A percentile compares a stretch with the other conserved stretches of the same genome.
Conservation (phyloP, 345 rosid genomes). For the Gossypium thurberi region DNA sequence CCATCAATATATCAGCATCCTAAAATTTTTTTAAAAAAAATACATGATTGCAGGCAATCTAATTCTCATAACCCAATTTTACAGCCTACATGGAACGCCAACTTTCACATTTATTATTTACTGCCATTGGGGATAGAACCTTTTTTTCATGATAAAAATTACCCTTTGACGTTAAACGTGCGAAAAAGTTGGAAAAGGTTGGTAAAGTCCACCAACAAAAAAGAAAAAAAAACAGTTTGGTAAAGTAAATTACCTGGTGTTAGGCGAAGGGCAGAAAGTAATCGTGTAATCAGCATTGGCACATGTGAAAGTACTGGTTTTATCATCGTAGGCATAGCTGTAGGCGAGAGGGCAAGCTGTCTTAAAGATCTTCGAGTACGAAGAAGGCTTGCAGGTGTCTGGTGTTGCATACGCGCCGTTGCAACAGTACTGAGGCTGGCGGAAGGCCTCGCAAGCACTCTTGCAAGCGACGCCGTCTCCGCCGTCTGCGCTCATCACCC, state of each 20-base stretch:
- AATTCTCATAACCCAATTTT: too few relatives aligned
- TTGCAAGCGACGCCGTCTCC: not conserved
- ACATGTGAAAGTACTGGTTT: not conserved
- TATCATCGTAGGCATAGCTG: conserved; percentile 2
- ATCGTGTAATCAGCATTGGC: not conserved
- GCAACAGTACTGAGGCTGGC: conserved; percentile 2
- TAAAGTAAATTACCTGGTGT: conserved; percentile 1
- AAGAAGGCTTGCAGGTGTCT: not conserved
- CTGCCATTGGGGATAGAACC: not conserved
- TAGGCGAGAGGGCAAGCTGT: not conserved
- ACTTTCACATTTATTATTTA: not conserved
- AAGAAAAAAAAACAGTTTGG: not conserved
- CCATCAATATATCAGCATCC: too few relatives aligned
- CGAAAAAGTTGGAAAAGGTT: not conserved
- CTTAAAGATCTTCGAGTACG: not conserved
- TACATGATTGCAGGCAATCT: too few relatives aligned
- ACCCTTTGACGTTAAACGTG: not conserved
- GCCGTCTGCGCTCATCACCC: not conserved
- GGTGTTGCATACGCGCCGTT: not conserved
- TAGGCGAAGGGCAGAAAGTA: not conserved
- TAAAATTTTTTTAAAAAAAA: too few relatives aligned
- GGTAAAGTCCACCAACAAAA: not conserved
- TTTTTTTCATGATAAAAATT: not conserved
- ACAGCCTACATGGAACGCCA: too few relatives aligned
- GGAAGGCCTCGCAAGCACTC: not conserved